Percentiles rank a stretch among this genome's conserved stretches.
Conservation (phyloP, 345 rosid genomes). For the Arabidopsis arenosa region DNA sequence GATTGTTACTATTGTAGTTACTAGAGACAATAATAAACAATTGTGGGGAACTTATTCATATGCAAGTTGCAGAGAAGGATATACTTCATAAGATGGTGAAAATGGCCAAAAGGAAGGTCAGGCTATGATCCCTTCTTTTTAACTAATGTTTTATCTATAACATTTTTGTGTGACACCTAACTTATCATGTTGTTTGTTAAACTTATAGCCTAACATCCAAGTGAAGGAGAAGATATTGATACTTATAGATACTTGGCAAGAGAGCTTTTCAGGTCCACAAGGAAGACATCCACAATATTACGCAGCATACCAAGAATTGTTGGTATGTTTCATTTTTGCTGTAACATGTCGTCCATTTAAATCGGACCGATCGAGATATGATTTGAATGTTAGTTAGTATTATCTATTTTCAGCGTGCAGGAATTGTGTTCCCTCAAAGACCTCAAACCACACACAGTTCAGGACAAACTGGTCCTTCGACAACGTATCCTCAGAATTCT, state of each 20-base stretch:
- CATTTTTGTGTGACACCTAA: slow-evolving; percentile 45
- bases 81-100: slow-evolving; percentile 93
- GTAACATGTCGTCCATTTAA: slow-evolving; percentile 20
- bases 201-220: slow-evolving; percentile 70
- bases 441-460: slow-evolving; percentile 73
- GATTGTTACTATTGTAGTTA: slow-evolving; percentile 56
- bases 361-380: neutral
- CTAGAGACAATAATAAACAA: slow-evolving; percentile 95
- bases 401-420: slow-evolving; percentile 76
- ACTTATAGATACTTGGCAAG: slow-evolving; percentile 98
- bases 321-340: slow-evolving; percentile 60
- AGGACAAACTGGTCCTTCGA: slow-evolving; percentile 72
- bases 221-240: slow-evolving; percentile 95
- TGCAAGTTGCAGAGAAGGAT: slow-evolving; percentile 96
- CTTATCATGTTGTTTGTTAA: slow-evolving; percentile 33
- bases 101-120: slow-evolving; percentile 89
- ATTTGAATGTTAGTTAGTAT: slow-evolving; percentile 1
- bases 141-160: slow-evolving; percentile 3
- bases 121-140: slow-evolving; percentile 20
- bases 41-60: slow-evolving; percentile 96
- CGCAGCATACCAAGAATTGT: slow-evolving; percentile 92
- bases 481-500: slow-evolving; percentile 65
- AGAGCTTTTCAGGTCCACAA: slow-evolving; percentile 90
- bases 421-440: slow-evolving; percentile 89
- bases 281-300: slow-evolving; percentile 99